A percentile compares a stretch with the other conserved stretches of the same genome.
phyloP scores from a whole-genome alignment of 306 rosid genomes.

The Senna tora region DNA sequence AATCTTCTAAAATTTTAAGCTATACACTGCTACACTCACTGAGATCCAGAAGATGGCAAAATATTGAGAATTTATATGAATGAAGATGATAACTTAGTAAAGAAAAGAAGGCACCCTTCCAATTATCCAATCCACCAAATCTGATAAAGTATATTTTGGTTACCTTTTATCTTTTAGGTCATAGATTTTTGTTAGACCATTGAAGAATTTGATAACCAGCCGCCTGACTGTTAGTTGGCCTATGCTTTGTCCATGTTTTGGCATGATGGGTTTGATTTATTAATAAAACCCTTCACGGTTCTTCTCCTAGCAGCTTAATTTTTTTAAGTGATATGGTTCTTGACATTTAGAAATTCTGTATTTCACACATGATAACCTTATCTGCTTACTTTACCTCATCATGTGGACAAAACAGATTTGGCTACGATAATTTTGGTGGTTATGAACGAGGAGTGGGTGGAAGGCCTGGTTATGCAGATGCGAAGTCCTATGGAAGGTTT shows the following conservation, averaged over 20 bases:
- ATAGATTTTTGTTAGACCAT: neutral
- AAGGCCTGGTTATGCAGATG: conserved; percentile 74
- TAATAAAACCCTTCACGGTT: neutral
- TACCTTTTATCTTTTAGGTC: neutral
- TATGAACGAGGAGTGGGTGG: conserved; percentile 81
- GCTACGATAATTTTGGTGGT: conserved; percentile 54
- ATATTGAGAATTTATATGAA: neutral
- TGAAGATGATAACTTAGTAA: neutral
- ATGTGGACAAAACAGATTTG: conserved; percentile 53
- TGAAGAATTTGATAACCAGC: neutral
- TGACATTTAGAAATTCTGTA: neutral
- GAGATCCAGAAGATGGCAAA: neutral
- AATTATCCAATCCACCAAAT: neutral
- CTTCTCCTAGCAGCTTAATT: neutral
- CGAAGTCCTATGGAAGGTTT: conserved; percentile 78
- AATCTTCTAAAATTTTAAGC: neutral
- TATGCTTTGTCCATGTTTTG: neutral
- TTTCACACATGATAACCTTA: conserved; percentile 8
- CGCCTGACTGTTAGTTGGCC: neutral
- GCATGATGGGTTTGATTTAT: neutral
- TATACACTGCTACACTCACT: neutral
- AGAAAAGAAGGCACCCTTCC: neutral
- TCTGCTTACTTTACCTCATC: conserved; percentile 6
- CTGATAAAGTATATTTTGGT: neutral
- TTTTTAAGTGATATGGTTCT: neutral